Evolutionary conservation across 23 red algal genomes (phyloP).

Genomic region (Gracilaria vermiculophylla): DNA sequence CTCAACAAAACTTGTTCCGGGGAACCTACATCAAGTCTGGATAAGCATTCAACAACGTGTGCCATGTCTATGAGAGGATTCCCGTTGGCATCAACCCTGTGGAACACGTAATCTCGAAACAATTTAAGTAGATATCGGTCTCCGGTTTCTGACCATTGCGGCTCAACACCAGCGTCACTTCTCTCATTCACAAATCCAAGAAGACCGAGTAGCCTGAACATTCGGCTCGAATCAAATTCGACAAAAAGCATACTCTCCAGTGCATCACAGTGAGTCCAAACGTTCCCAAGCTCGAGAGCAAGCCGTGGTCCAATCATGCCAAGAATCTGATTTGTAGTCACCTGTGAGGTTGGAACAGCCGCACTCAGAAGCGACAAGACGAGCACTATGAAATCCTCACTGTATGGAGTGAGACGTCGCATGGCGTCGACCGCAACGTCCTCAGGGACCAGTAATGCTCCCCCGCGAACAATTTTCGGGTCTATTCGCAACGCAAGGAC

Average conservation of each 20-base stretch:
- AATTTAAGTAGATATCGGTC: slow-evolving; percentile 83
- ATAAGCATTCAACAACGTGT: slow-evolving; percentile 76
- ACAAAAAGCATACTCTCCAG: slow-evolving; percentile 45
- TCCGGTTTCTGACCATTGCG: slow-evolving; percentile 81
- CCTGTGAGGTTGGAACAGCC: neutral
- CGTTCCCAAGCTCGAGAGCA: slow-evolving; percentile 54
- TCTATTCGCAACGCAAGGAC: slow-evolving; percentile 50
- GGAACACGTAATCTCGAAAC: slow-evolving; percentile 88
- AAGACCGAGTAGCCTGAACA: slow-evolving; percentile 57
- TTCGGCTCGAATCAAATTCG: slow-evolving; percentile 59
- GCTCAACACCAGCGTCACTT: slow-evolving; percentile 52
- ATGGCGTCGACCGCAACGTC: slow-evolving; percentile 51
- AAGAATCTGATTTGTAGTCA: slow-evolving; percentile 48
- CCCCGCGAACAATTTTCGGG: slow-evolving; percentile 48
- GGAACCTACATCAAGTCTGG: slow-evolving; percentile 68
- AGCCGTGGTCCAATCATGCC: slow-evolving; percentile 61
- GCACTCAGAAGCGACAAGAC: slow-evolving; percentile 34
- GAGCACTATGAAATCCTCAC: slow-evolving; percentile 47
- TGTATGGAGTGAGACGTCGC: slow-evolving; percentile 43
- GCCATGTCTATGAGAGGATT: slow-evolving; percentile 73
- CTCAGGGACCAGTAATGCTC: slow-evolving; percentile 24
- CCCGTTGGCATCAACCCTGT: slow-evolving; percentile 65
- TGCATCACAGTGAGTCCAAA: slow-evolving; percentile 68
- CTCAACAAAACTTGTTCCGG: slow-evolving; percentile 74
- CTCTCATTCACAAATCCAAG: slow-evolving; percentile 81